phyloP scores from a whole-genome alignment of 2,329 filamentous ascomycete genomes.

The Neocucurbitaria cava region DNA sequence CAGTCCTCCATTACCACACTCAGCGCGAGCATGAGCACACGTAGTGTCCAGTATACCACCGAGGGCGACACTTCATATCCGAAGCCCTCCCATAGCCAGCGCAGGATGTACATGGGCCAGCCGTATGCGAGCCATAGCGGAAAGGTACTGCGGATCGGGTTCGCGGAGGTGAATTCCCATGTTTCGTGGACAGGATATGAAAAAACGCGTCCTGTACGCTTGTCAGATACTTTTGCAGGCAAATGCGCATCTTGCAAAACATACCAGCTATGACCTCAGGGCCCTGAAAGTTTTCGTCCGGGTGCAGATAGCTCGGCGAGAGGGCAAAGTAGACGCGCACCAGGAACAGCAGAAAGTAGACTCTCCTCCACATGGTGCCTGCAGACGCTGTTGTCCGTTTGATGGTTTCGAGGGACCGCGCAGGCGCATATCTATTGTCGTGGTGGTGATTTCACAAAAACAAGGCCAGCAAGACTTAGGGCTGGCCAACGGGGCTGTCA shows the following conservation, averaged over 20 bases:
- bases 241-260: background rate
- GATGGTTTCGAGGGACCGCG: conserved; percentile 20
- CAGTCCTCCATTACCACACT: conserved; percentile 98
- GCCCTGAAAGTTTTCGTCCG: conserved; percentile 98
- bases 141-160: conserved; percentile 94
- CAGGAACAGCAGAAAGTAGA: conserved; percentile 82
- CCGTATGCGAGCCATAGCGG: conserved; percentile 96
- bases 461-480: conserved; percentile 31
- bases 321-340: conserved; percentile 93
- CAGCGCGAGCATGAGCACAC: conserved; percentile 89
- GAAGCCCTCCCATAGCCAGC: conserved; percentile 90
- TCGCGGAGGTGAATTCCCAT: conserved; percentile 92
- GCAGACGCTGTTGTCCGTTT: conserved; percentile 23
- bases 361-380: conserved; percentile 83
- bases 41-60: conserved; percentile 86
- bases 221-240: conserved; percentile 15
- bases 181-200: conserved; percentile 87
- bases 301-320: conserved; percentile 94
- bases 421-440: conserved; percentile 42
- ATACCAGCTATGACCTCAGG: conserved; percentile 94
- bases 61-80: conserved; percentile 83
- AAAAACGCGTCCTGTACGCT: conserved; percentile 79
- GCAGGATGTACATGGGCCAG: conserved; percentile 88
- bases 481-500: conserved; percentile 26
- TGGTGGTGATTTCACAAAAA: conserved; percentile 18